Conservation (phyloP, 495 filamentous ascomycete species). For the Annulohypoxylon nitens region DNA sequence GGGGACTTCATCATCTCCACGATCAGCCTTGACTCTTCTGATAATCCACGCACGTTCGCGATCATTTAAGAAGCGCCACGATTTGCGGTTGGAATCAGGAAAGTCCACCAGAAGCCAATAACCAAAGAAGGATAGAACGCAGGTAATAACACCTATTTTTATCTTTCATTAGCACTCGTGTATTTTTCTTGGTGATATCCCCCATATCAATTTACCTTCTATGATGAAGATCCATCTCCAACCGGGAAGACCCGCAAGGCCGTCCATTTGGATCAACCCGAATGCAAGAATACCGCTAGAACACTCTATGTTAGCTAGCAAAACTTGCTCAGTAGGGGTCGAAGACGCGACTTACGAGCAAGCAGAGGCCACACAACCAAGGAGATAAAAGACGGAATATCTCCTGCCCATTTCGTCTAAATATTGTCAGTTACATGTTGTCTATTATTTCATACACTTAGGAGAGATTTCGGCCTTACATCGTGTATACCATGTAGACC, state of each 20-base stretch:
- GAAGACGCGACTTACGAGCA: constrained; percentile 50
- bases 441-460: neutral
- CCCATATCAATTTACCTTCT: constrained; percentile 55
- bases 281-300: constrained; percentile 71
- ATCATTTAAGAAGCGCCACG: constrained; percentile 66
- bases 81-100: constrained; percentile 65
- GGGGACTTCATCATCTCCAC: constrained; percentile 64
- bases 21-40: constrained; percentile 67
- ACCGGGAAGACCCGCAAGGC: constrained; percentile 60
- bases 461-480: constrained; percentile 47
- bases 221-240: constrained; percentile 75
- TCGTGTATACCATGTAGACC: constrained; percentile 70
- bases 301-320: constrained; percentile 68
- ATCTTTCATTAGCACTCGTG: constrained; percentile 1
- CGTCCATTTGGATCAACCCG: constrained; percentile 69
- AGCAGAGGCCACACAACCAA: constrained; percentile 70
- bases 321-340: no score
- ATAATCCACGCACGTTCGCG: constrained; percentile 66
- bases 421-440: neutral
- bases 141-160: constrained; percentile 54
- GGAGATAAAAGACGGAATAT: constrained; percentile 72
- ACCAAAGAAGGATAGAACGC: constrained; percentile 57
- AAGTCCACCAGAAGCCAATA: constrained; percentile 71
- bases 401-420: constrained; percentile 69
- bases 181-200: neutral